Evolutionary conservation across 2,329 filamentous ascomycete genomes (phyloP).

Genomic region (Trichoderma koningiopsis): DNA sequence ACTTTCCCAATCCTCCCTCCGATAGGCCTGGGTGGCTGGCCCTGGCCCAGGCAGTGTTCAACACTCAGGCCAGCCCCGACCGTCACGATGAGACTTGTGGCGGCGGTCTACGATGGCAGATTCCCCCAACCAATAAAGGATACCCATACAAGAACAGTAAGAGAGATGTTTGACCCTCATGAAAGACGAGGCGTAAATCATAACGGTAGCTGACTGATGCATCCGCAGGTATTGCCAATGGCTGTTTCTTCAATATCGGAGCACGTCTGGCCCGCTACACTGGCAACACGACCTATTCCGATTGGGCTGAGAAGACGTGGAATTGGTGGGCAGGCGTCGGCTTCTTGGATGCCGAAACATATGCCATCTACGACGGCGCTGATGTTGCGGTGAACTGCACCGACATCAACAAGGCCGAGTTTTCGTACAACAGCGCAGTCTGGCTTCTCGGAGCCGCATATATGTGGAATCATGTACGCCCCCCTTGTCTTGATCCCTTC

Average conservation of each 20-base stretch:
- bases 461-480: slow-evolving; percentile 62
- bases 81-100: slow-evolving; percentile 61
- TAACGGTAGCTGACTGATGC: not conserved
- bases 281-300: slow-evolving; percentile 62
- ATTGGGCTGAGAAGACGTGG: slow-evolving; percentile 65
- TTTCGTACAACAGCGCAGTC: slow-evolving; percentile 62
- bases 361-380: slow-evolving; percentile 63
- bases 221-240: slow-evolving; percentile 52
- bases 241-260: slow-evolving; percentile 65
- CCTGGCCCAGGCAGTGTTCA: slow-evolving; percentile 66
- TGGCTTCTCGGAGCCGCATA: slow-evolving; percentile 61
- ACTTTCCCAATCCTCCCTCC: slow-evolving; percentile 56
- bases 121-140: slow-evolving; percentile 71
- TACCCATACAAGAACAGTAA: slow-evolving; percentile 73
- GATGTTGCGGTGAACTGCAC: slow-evolving; percentile 57
- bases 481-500: not conserved
- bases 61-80: slow-evolving; percentile 54
- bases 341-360: slow-evolving; percentile 61
- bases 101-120: slow-evolving; percentile 74
- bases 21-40: slow-evolving; percentile 56
- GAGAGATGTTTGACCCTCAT: not conserved
- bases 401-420: slow-evolving; percentile 57
- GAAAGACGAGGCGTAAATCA: not conserved
- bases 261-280: slow-evolving; percentile 73
- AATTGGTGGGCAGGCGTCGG: slow-evolving; percentile 61